Evolutionary conservation across 371 early-diverging fungal species (phyloP), one percentile per base, ranked within the genome.

Genomic region (Mortierella sp.): DNA sequence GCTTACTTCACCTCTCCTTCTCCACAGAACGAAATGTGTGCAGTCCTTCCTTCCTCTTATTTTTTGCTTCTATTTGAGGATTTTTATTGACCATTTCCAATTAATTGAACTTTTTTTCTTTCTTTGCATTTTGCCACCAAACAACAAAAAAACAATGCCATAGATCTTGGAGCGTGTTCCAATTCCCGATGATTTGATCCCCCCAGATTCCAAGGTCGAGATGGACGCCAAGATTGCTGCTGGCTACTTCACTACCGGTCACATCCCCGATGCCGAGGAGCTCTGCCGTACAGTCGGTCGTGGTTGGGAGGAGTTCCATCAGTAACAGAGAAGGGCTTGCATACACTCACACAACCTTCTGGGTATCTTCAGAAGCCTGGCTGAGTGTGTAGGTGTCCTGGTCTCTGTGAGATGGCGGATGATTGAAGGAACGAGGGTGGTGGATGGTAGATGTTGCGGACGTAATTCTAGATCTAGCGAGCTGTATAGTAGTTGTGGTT

Each of bases 191-290:
- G 96, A 96, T 54, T 84, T 97, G 91, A 94, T 98, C 81, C 98
- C 98, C 28, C 96, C 93, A 21, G 98, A 98, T 77, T 96, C 97
- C 24, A 91, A 94, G 81, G 99, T 98, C 38, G 99, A 98, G 89
- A 98, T 98, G 84, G 97, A 98, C 80, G 99, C 99, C 76, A 98
- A 98, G 91, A 95, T 98, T 80, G 99, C 98, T 13, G 92, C 96
- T 13, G 99, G 99, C 0, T 98, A 98, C 90, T 98, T 98, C 85
- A 95, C 96, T 3, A 91, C 90, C 14, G 95, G 94, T 34, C 83
- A 84, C 5, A 91, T 91, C 11, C 91, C 95, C 9, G 89, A 88
- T 16, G 90, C 89, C 11, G 90, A 90, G n/a, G 92, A 92, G 58
- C 87, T 97, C 55, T 82, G 92, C 14, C 81, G 89, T 21, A 95